A percentile compares a stretch with the other conserved stretches of the same genome.
phyloP scores from a whole-genome alignment of 2,329 filamentous ascomycete species.

The Venturia pyrina region DNA sequence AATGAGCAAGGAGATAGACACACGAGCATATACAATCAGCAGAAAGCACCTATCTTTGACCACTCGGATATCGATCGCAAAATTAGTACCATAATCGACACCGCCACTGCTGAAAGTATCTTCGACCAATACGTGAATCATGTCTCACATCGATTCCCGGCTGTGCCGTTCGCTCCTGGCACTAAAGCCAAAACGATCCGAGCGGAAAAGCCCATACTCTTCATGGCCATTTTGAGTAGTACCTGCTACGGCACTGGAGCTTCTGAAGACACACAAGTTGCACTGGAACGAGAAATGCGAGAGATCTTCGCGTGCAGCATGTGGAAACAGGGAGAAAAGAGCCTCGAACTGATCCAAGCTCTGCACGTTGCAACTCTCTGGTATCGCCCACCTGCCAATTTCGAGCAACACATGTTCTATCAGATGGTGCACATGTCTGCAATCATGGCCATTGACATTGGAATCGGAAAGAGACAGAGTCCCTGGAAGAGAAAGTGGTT shows the following conservation, averaged over 20 bases:
- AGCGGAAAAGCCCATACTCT: conserved; percentile 48
- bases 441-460: conserved; percentile 75
- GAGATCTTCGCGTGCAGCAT: conserved; percentile 64
- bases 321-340: conserved; percentile 68
- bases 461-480: conserved; percentile 48
- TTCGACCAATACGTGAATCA: conserved; percentile 46
- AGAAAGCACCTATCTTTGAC: conserved; percentile 17
- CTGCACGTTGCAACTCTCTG: conserved; percentile 67
- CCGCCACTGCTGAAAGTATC: conserved; percentile 42
- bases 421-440: conserved; percentile 73
- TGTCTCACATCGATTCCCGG: conserved; percentile 46
- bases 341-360: conserved; percentile 71
- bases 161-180: conserved; percentile 46
- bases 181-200: conserved; percentile 46
- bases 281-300: conserved; percentile 60
- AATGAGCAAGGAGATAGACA: conserved; percentile 15
- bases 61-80: conserved; percentile 27
- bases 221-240: conserved; percentile 46
- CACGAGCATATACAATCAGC: conserved; percentile 12
- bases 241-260: conserved; percentile 41
- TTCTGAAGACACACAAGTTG: conserved; percentile 46
- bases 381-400: conserved; percentile 75
- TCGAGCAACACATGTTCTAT: conserved; percentile 84
- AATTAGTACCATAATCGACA: conserved; percentile 40
- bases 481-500: conserved; percentile 18